phyloP scores from a whole-genome alignment of 495 filamentous ascomycete species.

The Neurospora tetrasperma region DNA sequence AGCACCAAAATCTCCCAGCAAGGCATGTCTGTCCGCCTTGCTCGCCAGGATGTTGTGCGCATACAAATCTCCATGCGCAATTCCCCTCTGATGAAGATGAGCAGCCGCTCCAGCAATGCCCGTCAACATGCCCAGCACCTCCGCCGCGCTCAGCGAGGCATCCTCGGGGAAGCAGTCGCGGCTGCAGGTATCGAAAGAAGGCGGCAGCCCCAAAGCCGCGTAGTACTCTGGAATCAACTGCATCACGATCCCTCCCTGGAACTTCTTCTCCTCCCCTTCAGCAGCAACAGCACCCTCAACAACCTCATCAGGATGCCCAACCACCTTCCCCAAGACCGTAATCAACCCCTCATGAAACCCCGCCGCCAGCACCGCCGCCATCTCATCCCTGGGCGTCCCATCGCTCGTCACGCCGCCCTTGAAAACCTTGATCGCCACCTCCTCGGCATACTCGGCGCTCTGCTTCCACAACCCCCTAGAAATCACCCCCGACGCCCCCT shows the following conservation, averaged over 20 bases:
- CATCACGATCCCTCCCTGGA: constrained; percentile 32
- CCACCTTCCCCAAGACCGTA: constrained; percentile 31
- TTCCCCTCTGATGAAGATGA: constrained; percentile 32
- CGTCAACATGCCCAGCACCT: constrained; percentile 25
- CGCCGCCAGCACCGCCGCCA: constrained; percentile 31
- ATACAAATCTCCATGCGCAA: constrained; percentile 34
- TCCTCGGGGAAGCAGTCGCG: constrained; percentile 27
- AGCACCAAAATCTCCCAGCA: constrained; percentile 35
- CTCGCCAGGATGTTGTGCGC: constrained; percentile 37
- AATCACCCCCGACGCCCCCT: constrained; percentile 31
- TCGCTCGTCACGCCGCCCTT: constrained; percentile 29
- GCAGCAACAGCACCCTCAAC: not conserved
- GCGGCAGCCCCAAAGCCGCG: constrained; percentile 17
- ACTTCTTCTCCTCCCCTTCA: not conserved
- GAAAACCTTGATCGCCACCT: constrained; percentile 39
- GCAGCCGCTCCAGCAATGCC: constrained; percentile 28
- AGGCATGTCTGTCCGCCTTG: constrained; percentile 24
- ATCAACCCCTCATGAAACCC: constrained; percentile 36
- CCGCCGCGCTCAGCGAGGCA: constrained; percentile 15
- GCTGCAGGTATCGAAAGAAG: constrained; percentile 24
- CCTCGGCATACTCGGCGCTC: constrained; percentile 16
- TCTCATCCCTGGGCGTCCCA: constrained; percentile 34
- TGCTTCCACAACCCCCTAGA: constrained; percentile 26
- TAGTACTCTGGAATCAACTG: constrained; percentile 23
- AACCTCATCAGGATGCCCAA: constrained; percentile 27